Conservation (phyloP, 805 yeast genomes). For the Candida xiaguanensis region DNA sequence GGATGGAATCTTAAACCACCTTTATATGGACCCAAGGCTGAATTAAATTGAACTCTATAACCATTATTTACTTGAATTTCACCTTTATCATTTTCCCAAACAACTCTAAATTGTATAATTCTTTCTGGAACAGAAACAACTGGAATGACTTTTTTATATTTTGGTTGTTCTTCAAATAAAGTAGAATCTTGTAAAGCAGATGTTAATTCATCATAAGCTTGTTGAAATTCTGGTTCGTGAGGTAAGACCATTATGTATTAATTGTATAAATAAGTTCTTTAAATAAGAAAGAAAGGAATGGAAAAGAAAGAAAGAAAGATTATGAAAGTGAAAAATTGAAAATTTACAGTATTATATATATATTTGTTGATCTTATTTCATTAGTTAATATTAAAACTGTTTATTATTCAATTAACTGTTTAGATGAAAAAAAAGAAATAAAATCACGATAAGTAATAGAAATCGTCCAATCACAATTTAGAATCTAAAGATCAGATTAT, state of each 20-base stretch:
- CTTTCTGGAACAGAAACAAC: slow-evolving; percentile 95
- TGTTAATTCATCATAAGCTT: slow-evolving; percentile 92
- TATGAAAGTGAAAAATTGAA: too few relatives aligned
- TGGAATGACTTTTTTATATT: slow-evolving; percentile 82
- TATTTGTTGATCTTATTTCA: background rate
- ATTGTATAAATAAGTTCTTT: background rate
- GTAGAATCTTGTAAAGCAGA: slow-evolving; percentile 89
- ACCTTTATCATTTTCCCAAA: slow-evolving; percentile 96
- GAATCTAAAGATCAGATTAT: background rate
- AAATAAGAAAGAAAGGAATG: background rate
- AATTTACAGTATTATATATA: too few relatives aligned
- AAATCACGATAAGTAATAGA: slow-evolving; percentile 1
- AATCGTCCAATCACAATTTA: slow-evolving; percentile 1
- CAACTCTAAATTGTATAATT: slow-evolving; percentile 92
- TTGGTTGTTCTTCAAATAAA: slow-evolving; percentile 82
- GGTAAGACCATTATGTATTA: slow-evolving; percentile 73
- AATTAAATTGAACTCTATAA: slow-evolving; percentile 97
- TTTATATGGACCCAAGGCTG: slow-evolving; percentile 98
- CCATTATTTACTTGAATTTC: slow-evolving; percentile 92
- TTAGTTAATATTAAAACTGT: too few relatives aligned
- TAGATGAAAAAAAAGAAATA: background rate
- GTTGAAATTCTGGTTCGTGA: slow-evolving; percentile 97
- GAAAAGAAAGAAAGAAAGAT: too few relatives aligned
- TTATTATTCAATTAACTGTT: too few relatives aligned
- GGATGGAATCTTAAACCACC: slow-evolving; percentile 99